phyloP scores from a whole-genome alignment of 192 early-diverging fungal genomes.

The Coemansia sp. region DNA sequence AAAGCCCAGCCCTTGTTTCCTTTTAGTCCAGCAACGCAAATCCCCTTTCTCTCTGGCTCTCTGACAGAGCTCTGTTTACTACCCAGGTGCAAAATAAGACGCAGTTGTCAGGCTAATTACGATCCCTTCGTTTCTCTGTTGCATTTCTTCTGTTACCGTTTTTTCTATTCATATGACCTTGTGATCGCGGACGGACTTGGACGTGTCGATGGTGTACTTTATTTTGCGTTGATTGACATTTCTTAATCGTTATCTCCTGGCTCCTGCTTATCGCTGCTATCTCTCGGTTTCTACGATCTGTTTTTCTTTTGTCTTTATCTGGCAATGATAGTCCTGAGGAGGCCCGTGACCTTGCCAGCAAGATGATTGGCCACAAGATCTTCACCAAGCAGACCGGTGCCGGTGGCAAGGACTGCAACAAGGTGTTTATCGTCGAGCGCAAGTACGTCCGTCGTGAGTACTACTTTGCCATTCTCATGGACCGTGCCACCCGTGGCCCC shows the following conservation, averaged over 20 bases:
- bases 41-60: not conserved
- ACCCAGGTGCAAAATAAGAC: not conserved
- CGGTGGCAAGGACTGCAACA: slow-evolving; percentile 90
- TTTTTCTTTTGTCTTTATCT: slow-evolving; percentile 5
- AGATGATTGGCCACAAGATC: slow-evolving; percentile 98
- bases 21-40: not conserved
- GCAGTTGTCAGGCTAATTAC: not conserved
- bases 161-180: not conserved
- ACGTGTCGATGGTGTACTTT: no score
- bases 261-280: slow-evolving; percentile 4
- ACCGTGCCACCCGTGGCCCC: slow-evolving; percentile 91
- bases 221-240: not conserved
- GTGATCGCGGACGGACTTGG: not conserved
- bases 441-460: slow-evolving; percentile 95
- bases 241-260: not conserved
- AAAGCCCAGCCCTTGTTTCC: not conserved
- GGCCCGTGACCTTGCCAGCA: slow-evolving; percentile 81
- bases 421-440: slow-evolving; percentile 95
- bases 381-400: slow-evolving; percentile 99
- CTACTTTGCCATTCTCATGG: slow-evolving; percentile 99
- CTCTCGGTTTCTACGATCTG: not conserved
- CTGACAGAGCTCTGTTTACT: not conserved
- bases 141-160: not conserved
- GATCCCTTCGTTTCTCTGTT: slow-evolving; percentile 6
- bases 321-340: slow-evolving; percentile 70